A percentile compares a stretch with the other conserved stretches of the same genome.
Conservation (phyloP, 331 rosid species). For the Quercus phellos region DNA sequence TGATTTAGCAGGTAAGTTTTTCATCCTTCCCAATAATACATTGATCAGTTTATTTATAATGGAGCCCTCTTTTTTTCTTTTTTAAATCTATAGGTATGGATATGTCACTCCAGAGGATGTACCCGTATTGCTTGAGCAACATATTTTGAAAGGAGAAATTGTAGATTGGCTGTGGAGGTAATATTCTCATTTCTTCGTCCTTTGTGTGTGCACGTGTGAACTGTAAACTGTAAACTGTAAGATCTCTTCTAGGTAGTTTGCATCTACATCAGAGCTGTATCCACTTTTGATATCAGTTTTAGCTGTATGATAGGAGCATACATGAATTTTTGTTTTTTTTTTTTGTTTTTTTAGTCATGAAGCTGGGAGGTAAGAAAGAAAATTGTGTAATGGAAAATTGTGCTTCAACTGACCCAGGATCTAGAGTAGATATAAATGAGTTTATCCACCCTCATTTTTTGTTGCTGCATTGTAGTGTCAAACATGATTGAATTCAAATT, state of each 20-base stretch:
- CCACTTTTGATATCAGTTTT: neutral
- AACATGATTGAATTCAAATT: neutral
- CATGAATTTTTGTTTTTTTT: neutral
- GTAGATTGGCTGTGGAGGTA: slow-evolving; percentile 82
- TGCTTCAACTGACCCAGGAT: neutral
- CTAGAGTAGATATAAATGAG: neutral
- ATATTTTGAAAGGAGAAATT: slow-evolving; percentile 70
- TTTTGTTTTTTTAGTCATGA: neutral
- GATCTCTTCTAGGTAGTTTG: neutral
- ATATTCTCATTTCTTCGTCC: neutral
- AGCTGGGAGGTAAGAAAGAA: no score
- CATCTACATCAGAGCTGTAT: neutral
- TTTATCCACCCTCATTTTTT: neutral
- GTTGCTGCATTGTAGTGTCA: neutral
- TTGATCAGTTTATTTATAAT: no score
- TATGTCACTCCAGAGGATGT: slow-evolving; percentile 87
- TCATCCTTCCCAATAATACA: neutral
- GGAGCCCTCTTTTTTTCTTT: no score
- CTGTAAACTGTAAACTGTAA: neutral
- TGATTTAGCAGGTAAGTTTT: neutral
- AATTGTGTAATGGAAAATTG: neutral
- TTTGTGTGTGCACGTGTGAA: neutral
- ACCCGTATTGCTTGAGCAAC: slow-evolving; percentile 68
- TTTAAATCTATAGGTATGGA: slow-evolving; percentile 67
- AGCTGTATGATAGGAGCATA: neutral